phyloP scores from a whole-genome alignment of 1,284 basidiomycete genomes.

The Cutaneotrichosporon sp. region DNA sequence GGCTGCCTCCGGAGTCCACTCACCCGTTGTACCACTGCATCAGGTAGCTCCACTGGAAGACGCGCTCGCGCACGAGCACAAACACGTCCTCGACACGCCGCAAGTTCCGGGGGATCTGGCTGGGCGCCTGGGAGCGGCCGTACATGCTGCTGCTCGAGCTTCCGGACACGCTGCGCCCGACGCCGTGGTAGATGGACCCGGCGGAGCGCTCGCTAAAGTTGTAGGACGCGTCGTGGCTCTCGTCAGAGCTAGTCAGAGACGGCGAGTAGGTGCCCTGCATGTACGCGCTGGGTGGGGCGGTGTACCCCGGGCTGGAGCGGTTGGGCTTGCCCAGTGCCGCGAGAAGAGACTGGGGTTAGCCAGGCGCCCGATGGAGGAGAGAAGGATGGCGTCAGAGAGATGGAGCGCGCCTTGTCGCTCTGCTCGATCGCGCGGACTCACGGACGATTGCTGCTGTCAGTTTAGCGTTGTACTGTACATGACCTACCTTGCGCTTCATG shows the following conservation, averaged over 20 bases:
- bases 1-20: conserved; percentile 31
- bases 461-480: not conserved
- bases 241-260: conserved; percentile 23
- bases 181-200: conserved; percentile 5
- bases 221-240: conserved; percentile 18
- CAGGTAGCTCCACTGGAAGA: conserved; percentile 49
- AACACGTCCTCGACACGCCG: conserved; percentile 46
- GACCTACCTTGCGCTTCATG: conserved; percentile 40
- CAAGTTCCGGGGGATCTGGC: conserved; percentile 15
- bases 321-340: conserved; percentile 31
- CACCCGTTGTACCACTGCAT: conserved; percentile 52
- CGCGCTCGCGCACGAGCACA: conserved; percentile 39
- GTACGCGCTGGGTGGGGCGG: conserved; percentile 20
- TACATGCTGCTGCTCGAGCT: conserved; percentile 17
- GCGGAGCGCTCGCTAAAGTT: not conserved
- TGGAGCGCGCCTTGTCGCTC: no score
- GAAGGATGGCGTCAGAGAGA: no score
- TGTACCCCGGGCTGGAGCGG: conserved; percentile 16
- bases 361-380: not conserved
- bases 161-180: conserved; percentile 8
- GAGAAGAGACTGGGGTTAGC: conserved; percentile 30
- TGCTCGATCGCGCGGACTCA: conserved; percentile 1
- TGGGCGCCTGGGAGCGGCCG: conserved; percentile 14
- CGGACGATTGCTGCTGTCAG: conserved; percentile 22
- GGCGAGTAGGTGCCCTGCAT: conserved; percentile 19